Base-by-base conservation (phyloP, 768 basidiomycete genomes). In the Amyloporia xantha region DNA sequence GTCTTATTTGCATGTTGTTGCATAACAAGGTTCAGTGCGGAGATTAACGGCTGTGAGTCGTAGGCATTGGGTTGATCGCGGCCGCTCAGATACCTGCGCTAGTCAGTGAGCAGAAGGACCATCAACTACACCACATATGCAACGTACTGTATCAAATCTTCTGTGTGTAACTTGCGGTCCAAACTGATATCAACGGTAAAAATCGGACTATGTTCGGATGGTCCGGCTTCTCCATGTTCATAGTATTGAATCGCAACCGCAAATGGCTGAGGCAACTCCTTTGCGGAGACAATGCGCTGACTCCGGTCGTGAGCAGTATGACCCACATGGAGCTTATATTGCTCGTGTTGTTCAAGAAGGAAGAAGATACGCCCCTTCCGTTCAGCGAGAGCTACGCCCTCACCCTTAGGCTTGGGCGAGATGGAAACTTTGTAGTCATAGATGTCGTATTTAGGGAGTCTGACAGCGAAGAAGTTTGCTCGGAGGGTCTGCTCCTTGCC, bases 21-120 rank as follows among this genome's bases (percentile, higher is more conserved):
- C 5, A 84, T 65, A 41, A 85, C 69, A 13, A 86, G 64, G 57
- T 87, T 84, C 40, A 85, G 60, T 5, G 82, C 82, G 12, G 82
- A 71, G 4, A 85, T 68, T 15, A 79, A 54, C 1, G 82, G 82
- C 41, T 70, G 61, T 3, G 79, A 72, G 43, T 86, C 82, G 35
- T 77, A 75, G 36, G 71, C 71, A 36, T 75, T 70, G 53, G 77
- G 75, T 51, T 76, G 70, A 2, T 69, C 67, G 11, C 74, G 59
- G 1, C 87, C 87, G 2, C 60, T 61, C 5, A 85, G 66, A 60
- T 80, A 76, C 24, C 84, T 86, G 54, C 23, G 4, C 4, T 9
- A n/a, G 15, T 45, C 6, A 44, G 15, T 27, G 30, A 35, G n/a
- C 15, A 15, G n/a, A 12, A 27, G 27, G 55, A 2, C 39, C 19